Conservation (phyloP, 345 rosid species). For the Melaleuca quinquenervia region DNA sequence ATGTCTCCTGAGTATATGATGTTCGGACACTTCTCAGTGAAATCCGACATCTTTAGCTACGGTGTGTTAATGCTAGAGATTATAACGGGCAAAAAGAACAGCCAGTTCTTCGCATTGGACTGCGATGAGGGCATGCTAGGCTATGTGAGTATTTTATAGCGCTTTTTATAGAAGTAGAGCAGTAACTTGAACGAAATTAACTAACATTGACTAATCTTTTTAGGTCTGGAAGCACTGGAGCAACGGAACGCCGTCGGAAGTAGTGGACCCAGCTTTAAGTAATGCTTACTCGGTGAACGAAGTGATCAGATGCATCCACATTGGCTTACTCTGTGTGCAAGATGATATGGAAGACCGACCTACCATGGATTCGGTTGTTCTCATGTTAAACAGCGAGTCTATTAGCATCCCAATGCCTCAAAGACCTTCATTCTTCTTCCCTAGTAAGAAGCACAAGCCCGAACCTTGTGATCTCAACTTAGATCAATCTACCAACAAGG, state of each 20-base stretch:
- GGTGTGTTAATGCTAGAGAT: slow-evolving; percentile 13
- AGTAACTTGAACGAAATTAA: background rate
- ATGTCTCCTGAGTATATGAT: slow-evolving; percentile 17
- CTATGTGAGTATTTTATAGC: background rate
- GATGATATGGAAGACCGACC: slow-evolving; percentile 13
- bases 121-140: background rate
- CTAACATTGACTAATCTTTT: background rate
- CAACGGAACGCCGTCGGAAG: background rate
- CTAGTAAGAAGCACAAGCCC: background rate
- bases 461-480: background rate
- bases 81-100: slow-evolving; percentile 9
- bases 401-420: slow-evolving; percentile 7
- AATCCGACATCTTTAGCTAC: slow-evolving; percentile 12
- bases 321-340: slow-evolving; percentile 21
- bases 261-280: slow-evolving; percentile 6
- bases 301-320: slow-evolving; percentile 13
- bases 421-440: slow-evolving; percentile 7
- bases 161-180: background rate
- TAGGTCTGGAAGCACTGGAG: slow-evolving; percentile 21
- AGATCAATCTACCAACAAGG: background rate
- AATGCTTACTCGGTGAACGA: slow-evolving; percentile 3
- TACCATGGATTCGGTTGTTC: slow-evolving; percentile 11
- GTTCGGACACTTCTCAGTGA: slow-evolving; percentile 7
- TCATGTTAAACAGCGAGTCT: slow-evolving; percentile 11
- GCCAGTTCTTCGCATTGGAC: background rate